phyloP scores from a whole-genome alignment of 169 alveolate genomes.

The Perkinsus marinus region DNA sequence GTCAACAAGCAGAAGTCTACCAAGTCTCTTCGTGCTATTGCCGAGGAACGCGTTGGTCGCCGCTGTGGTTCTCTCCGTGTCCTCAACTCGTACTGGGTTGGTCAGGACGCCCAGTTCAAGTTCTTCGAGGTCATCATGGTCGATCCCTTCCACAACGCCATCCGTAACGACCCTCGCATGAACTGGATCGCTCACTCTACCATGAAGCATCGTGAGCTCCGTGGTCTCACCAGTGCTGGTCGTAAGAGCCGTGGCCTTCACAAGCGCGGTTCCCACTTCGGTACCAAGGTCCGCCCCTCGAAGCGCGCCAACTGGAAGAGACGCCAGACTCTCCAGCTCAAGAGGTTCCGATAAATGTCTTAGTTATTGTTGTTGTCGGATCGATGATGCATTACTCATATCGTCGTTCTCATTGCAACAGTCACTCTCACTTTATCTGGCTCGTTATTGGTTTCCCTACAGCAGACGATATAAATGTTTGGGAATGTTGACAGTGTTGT shows the following conservation, averaged over 20 bases:
- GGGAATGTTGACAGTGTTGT: not conserved
- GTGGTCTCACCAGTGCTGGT: slow-evolving; percentile 91
- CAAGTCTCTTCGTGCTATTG: slow-evolving; percentile 87
- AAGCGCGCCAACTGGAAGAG: slow-evolving; percentile 85
- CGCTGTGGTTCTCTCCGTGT: slow-evolving; percentile 88
- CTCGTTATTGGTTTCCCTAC: not conserved
- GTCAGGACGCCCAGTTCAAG: slow-evolving; percentile 96
- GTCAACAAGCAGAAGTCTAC: slow-evolving; percentile 85
- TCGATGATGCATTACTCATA: too few relatives aligned
- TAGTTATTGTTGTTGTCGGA: not conserved
- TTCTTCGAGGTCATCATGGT: slow-evolving; percentile 94
- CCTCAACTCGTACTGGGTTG: slow-evolving; percentile 98
- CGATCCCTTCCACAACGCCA: slow-evolving; percentile 94
- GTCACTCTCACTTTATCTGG: not conserved
- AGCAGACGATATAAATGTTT: not conserved
- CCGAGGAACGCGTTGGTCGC: slow-evolving; percentile 97
- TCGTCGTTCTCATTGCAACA: not conserved
- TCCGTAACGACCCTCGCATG: slow-evolving; percentile 94
- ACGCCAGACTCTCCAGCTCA: slow-evolving; percentile 80
- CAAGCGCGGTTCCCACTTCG: slow-evolving; percentile 17
- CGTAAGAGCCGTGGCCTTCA: slow-evolving; percentile 53
- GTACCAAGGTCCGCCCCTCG: slow-evolving; percentile 84
- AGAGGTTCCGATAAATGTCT: slow-evolving; percentile 79
- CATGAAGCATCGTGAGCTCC: slow-evolving; percentile 94
- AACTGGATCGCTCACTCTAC: slow-evolving; percentile 94